phyloP scores from a whole-genome alignment of 2,329 filamentous ascomycete species.

The Ascochyta pisi region DNA sequence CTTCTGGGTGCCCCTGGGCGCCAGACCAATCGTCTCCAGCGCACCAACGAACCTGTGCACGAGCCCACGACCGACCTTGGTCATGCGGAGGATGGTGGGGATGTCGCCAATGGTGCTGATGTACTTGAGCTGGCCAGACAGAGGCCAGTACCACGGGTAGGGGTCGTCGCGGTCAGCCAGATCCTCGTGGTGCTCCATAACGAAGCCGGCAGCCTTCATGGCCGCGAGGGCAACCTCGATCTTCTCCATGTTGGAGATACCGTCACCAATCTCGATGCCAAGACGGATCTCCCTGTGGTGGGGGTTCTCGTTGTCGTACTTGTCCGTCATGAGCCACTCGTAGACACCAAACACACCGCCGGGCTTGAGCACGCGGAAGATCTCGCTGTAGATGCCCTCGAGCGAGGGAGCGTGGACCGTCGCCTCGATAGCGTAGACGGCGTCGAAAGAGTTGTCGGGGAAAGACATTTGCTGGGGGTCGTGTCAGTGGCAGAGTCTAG shows the following conservation, averaged over 20 bases:
- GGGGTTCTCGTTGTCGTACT: slow-evolving; percentile 88
- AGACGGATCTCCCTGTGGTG: slow-evolving; percentile 89
- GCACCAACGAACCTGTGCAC: slow-evolving; percentile 79
- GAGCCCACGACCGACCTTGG: slow-evolving; percentile 76
- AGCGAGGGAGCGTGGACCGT: slow-evolving; percentile 93
- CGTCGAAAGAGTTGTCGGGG: slow-evolving; percentile 89
- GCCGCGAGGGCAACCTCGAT: slow-evolving; percentile 80
- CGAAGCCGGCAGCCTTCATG: slow-evolving; percentile 87
- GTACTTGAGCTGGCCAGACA: slow-evolving; percentile 84
- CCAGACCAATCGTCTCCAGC: slow-evolving; percentile 76
- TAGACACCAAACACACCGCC: slow-evolving; percentile 96
- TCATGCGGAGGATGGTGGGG: slow-evolving; percentile 87
- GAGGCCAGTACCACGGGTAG: slow-evolving; percentile 92
- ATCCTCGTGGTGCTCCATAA: slow-evolving; percentile 84
- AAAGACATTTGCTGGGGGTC: slow-evolving; percentile 83
- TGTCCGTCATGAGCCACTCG: slow-evolving; percentile 98
- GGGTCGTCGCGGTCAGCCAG: slow-evolving; percentile 77
- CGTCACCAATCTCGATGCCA: slow-evolving; percentile 93
- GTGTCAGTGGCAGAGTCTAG: slow-evolving; percentile 12
- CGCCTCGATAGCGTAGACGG: slow-evolving; percentile 96
- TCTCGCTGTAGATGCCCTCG: slow-evolving; percentile 91
- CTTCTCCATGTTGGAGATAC: slow-evolving; percentile 97
- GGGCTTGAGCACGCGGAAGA: slow-evolving; percentile 93
- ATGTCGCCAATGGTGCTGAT: slow-evolving; percentile 80
- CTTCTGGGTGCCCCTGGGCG: slow-evolving; percentile 87